Evolutionary conservation across 1,139 yeast species (phyloP).

Genomic region (Meyerozyma sp.): DNA sequence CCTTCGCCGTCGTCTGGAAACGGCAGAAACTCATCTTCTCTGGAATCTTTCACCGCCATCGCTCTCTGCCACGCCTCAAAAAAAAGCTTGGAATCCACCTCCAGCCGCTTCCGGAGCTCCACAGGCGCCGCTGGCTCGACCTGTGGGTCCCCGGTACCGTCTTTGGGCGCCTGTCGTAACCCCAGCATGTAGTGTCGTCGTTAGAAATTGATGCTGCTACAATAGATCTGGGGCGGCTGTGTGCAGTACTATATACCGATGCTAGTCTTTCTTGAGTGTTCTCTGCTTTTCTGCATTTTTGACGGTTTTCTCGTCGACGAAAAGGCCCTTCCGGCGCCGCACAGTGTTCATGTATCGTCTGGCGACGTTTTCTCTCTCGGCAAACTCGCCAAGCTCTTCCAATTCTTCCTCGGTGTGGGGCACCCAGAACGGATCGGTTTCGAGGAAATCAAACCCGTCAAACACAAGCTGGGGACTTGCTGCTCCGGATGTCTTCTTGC

Average conservation of each 20-base stretch:
- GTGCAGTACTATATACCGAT: slow-evolving; percentile 2
- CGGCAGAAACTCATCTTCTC: slow-evolving; percentile 26
- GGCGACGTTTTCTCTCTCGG: slow-evolving; percentile 90
- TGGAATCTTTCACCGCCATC: slow-evolving; percentile 19
- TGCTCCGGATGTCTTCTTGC: slow-evolving; percentile 93
- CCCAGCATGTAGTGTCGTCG: not conserved
- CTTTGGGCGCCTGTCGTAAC: not conserved
- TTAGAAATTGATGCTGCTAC: not conserved
- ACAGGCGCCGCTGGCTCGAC: not conserved
- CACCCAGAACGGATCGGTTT: slow-evolving; percentile 97
- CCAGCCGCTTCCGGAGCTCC: not conserved
- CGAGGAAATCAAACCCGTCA: slow-evolving; percentile 80
- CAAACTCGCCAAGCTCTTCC: slow-evolving; percentile 88
- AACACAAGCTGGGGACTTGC: slow-evolving; percentile 95
- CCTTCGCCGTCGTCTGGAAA: slow-evolving; percentile 18
- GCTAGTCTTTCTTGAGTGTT: slow-evolving; percentile 60
- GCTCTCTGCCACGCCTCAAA: slow-evolving; percentile 36
- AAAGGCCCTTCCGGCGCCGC: slow-evolving; percentile 82
- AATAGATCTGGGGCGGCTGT: slow-evolving; percentile 17
- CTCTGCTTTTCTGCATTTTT: slow-evolving; percentile 92
- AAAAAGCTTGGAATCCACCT: not conserved
- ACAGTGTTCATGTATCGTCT: slow-evolving; percentile 77
- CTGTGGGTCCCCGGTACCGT: not conserved
- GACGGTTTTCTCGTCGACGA: slow-evolving; percentile 85
- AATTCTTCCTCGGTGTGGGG: slow-evolving; percentile 97